phyloP scores from a whole-genome alignment of 108 stramenopile genomes.

The Aurantiochytrium sp. region DNA sequence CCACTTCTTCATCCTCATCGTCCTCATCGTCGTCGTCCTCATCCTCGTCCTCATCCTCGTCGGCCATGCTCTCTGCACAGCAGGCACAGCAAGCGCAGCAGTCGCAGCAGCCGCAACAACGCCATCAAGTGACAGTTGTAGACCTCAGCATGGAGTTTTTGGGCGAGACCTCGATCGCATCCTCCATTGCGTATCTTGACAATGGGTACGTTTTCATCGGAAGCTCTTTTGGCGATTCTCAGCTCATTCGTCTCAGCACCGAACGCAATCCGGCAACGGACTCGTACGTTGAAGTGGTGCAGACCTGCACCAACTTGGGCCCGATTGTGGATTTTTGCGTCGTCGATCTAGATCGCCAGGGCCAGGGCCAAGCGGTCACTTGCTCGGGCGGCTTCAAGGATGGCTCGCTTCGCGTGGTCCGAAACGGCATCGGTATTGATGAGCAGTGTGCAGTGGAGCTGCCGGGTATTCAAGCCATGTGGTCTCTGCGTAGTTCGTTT shows the following conservation, averaged over 20 bases:
- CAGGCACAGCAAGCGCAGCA: background rate
- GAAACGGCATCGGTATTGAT: constrained; percentile 90
- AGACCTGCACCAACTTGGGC: constrained; percentile 83
- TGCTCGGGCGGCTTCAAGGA: constrained; percentile 74
- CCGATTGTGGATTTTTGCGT: constrained; percentile 95
- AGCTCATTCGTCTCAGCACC: constrained; percentile 71
- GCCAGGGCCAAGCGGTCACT: constrained; percentile 80
- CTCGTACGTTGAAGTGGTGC: constrained; percentile 68
- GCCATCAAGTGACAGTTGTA: background rate
- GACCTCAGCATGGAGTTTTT: constrained; percentile 64
- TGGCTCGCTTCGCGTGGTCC: constrained; percentile 80
- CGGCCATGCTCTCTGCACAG: too few species aligned
- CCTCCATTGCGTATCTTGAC: constrained; percentile 67
- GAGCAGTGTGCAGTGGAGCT: constrained; percentile 75
- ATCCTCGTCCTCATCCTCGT: background rate
- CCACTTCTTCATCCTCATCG: background rate
- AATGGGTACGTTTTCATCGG: constrained; percentile 83
- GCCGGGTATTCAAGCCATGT: constrained; percentile 87
- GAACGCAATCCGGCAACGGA: constrained; percentile 36
- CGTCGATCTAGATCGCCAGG: constrained; percentile 59
- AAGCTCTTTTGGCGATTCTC: constrained; percentile 73
- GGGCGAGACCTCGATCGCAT: constrained; percentile 59
- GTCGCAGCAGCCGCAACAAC: background rate
- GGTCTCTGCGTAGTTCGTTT: constrained; percentile 61
- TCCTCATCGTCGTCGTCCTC: background rate